These are phyloP conservation scores for Pseudoneurospora amorphoporcata DNA, from an alignment of 495 filamentous ascomycete species.

Conservation along the genomic window DNA sequence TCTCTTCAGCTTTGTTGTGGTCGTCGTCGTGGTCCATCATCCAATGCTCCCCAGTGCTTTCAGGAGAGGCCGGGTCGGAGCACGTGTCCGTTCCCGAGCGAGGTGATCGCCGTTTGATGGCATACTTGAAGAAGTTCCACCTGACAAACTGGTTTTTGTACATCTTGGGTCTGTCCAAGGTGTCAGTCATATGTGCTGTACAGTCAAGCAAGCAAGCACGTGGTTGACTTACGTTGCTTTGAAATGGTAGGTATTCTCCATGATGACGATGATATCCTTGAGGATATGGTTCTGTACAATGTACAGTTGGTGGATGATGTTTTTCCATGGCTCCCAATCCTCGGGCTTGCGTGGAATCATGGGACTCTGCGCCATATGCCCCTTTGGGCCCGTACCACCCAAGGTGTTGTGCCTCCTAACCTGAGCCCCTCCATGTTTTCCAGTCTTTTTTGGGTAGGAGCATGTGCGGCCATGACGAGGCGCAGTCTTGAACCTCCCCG, in stretches of 20 bases:
- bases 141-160: conserved; percentile 25
- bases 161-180: conserved; percentile 20
- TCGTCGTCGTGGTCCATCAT: neutral
- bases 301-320: conserved; percentile 20
- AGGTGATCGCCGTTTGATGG: conserved; percentile 15
- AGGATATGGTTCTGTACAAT: conserved; percentile 23
- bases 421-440: neutral
- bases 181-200: neutral
- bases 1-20: neutral
- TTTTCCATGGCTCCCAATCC: conserved; percentile 25
- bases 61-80: neutral
- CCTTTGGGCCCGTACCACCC: neutral
- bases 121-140: conserved; percentile 25
- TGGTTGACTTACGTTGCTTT: conserved; percentile 16
- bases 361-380: neutral
- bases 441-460: neutral
- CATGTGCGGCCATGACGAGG: neutral
- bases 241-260: conserved; percentile 19
- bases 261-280: conserved; percentile 20
- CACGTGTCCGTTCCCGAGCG: conserved; percentile 3
- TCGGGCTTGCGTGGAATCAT: conserved; percentile 15
- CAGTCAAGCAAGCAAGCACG: neutral
- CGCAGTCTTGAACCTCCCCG: neutral
- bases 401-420: neutral
- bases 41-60: neutral